Percentiles rank a stretch among this genome's conserved stretches.
These are phyloP conservation scores for Terana coerulea DNA, from an alignment of 768 basidiomycete species.

Conservation along the genomic window DNA sequence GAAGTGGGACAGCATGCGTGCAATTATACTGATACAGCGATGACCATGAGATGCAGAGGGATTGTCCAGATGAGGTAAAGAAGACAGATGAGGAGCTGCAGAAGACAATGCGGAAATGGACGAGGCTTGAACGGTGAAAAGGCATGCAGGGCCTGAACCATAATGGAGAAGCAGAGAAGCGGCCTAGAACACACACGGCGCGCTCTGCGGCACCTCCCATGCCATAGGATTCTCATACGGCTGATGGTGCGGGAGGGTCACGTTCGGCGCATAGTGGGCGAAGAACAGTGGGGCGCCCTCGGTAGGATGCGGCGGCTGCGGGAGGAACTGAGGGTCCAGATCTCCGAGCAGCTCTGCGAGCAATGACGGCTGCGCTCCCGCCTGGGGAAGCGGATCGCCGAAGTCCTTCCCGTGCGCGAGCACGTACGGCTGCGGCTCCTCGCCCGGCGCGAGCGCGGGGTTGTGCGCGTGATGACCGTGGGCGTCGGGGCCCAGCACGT, in stretches of 20 bases:
- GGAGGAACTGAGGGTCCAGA: not conserved
- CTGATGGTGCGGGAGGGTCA: not conserved
- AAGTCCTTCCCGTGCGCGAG: conserved; percentile 7
- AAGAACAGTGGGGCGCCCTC: not conserved
- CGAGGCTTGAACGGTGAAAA: too few relatives aligned
- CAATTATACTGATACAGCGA: too few relatives aligned
- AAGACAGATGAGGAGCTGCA: too few relatives aligned
- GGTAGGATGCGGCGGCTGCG: not conserved
- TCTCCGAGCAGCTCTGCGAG: conserved; percentile 5
- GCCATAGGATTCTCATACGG: too few relatives aligned
- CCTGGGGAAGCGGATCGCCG: not conserved
- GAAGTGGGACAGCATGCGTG: too few relatives aligned
- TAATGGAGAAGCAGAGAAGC: too few relatives aligned
- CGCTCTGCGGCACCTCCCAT: not conserved
- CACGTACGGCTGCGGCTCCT: not conserved
- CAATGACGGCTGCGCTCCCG: not conserved
- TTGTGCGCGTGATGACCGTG: not conserved
- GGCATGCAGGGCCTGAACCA: too few relatives aligned
- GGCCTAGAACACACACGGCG: too few relatives aligned
- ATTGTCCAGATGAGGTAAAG: too few relatives aligned
- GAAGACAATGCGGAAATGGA: too few relatives aligned
- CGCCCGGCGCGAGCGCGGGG: not conserved
- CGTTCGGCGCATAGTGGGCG: not conserved
- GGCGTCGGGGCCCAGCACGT: not conserved
- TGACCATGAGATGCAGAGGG: too few relatives aligned